phyloP scores from a whole-genome alignment of 2,329 filamentous ascomycete genomes.

The Fusarium sp. region DNA sequence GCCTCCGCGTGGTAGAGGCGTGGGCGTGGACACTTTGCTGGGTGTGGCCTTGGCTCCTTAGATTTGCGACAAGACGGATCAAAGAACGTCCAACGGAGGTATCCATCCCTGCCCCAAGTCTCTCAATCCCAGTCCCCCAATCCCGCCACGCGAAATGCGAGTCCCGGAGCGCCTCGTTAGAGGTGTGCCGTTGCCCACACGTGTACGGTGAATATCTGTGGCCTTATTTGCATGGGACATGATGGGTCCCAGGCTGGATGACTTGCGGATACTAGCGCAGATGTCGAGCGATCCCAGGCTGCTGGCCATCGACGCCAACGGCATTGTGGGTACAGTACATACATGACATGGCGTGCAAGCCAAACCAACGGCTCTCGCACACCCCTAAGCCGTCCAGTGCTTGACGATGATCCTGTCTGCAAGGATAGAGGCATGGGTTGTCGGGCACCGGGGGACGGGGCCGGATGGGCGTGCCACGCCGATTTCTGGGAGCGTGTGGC shows the following conservation, averaged over 20 bases:
- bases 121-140: constrained; percentile 17
- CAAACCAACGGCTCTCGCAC: constrained; percentile 40
- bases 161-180: constrained; percentile 31
- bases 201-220: constrained; percentile 40
- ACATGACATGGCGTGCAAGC: constrained; percentile 35
- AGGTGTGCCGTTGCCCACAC: constrained; percentile 43
- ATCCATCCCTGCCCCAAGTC: constrained; percentile 18
- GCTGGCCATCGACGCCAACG: constrained; percentile 41
- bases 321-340: constrained; percentile 36
- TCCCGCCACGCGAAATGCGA: constrained; percentile 37
- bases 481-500: constrained; percentile 35
- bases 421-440: constrained; percentile 38
- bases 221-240: constrained; percentile 43
- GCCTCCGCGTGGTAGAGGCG: constrained; percentile 26
- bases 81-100: constrained; percentile 38
- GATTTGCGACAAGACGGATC: constrained; percentile 42
- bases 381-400: constrained; percentile 13
- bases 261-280: constrained; percentile 45
- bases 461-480: constrained; percentile 33
- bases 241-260: constrained; percentile 39
- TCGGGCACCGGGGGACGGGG: constrained; percentile 41
- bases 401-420: constrained; percentile 40
- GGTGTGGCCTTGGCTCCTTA: constrained; percentile 37
- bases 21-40: constrained; percentile 20
- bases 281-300: constrained; percentile 40